phyloP scores from a whole-genome alignment of 441 rosid genomes.

The Mallotus repandus region DNA sequence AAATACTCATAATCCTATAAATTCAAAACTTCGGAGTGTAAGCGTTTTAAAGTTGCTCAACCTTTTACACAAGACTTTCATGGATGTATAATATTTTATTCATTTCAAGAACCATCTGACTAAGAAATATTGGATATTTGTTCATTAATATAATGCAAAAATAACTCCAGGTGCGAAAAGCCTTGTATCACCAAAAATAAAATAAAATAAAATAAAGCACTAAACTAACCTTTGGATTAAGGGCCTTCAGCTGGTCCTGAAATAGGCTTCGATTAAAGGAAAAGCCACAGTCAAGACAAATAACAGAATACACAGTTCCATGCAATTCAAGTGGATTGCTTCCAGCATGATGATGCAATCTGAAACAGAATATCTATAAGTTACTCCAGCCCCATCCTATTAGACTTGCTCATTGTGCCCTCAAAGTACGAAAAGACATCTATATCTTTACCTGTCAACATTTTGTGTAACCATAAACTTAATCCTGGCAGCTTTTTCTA shows the following conservation, averaged over 20 bases:
- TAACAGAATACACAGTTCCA: constrained; percentile 75
- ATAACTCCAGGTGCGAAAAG: neutral
- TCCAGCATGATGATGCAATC: constrained; percentile 91
- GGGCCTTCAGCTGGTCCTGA: constrained; percentile 75
- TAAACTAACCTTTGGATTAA: constrained; percentile 76
- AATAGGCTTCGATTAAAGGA: constrained; percentile 53
- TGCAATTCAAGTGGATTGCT: constrained; percentile 86
- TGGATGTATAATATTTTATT: neutral
- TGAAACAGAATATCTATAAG: constrained; percentile 29
- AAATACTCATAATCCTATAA: neutral
- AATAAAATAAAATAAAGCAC: neutral
- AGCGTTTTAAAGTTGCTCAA: too few relatives aligned
- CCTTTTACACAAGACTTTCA: too few relatives aligned
- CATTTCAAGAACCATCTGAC: neutral
- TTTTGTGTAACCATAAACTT: constrained; percentile 81
- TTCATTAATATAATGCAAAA: neutral
- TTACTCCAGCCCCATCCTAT: neutral
- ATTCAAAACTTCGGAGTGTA: neutral
- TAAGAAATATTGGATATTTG: neutral
- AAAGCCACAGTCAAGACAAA: constrained; percentile 71
- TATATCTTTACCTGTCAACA: constrained; percentile 65
- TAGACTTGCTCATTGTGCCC: constrained; percentile 5
- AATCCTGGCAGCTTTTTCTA: constrained; percentile 72
- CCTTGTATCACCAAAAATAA: neutral
- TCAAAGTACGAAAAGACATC: neutral